phyloP scores from a whole-genome alignment of 257 asterid species.

The Buddleja alternifolia region DNA sequence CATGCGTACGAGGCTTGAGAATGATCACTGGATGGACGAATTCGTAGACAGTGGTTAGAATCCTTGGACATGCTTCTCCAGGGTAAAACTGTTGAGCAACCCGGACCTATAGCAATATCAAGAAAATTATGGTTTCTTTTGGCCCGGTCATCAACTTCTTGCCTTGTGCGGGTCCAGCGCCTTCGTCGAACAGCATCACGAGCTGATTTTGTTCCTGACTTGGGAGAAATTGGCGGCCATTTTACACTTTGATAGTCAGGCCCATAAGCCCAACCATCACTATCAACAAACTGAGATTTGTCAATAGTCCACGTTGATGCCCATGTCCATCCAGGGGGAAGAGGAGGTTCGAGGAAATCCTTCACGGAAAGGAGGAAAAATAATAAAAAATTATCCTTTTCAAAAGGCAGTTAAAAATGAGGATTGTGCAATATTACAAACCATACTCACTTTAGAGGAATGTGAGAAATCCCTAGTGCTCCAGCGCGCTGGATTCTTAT shows the following conservation, averaged over 20 bases:
- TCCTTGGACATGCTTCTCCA: conserved; percentile 79
- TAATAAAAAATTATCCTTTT: neutral
- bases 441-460: conserved; percentile 54
- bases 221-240: conserved; percentile 70
- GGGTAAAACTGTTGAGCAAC: conserved; percentile 69
- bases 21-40: conserved; percentile 76
- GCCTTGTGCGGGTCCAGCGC: conserved; percentile 65
- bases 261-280: conserved; percentile 75
- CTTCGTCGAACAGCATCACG: conserved; percentile 64
- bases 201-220: conserved; percentile 54
- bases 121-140: conserved; percentile 40
- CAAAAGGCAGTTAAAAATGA: conserved; percentile 12
- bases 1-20: conserved; percentile 69
- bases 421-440: conserved; percentile 10
- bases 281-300: conserved; percentile 63
- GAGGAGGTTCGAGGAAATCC: conserved; percentile 68
- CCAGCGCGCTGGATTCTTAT: conserved; percentile 55
- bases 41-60: conserved; percentile 71
- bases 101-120: conserved; percentile 54
- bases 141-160: conserved; percentile 46
- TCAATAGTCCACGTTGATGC: conserved; percentile 66
- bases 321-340: conserved; percentile 76
- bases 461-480: conserved; percentile 64
- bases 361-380: conserved; percentile 27
- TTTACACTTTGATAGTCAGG: conserved; percentile 56